Percentiles rank a stretch among this genome's conserved stretches.
These are phyloP conservation scores for Ogataea degrootiae DNA, from an alignment of 805 yeast species.

Conservation along the genomic window DNA sequence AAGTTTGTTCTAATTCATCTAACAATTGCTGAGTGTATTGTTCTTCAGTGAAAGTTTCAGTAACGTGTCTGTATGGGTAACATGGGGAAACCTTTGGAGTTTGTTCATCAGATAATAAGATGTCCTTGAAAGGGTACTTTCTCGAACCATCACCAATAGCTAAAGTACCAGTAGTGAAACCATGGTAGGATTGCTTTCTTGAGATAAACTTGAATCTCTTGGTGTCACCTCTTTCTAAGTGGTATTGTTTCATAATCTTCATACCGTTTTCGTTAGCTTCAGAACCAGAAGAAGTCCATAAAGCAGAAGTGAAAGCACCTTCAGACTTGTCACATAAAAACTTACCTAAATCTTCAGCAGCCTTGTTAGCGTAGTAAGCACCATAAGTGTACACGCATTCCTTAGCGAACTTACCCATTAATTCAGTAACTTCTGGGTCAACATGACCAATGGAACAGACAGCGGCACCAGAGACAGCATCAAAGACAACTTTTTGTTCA, in stretches of 20 bases:
- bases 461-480: conserved; percentile 47
- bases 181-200: conserved; percentile 44
- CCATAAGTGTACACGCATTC: conserved; percentile 33
- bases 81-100: conserved; percentile 28
- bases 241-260: conserved; percentile 56
- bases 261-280: conserved; percentile 78
- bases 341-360: conserved; percentile 38
- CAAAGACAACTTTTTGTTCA: conserved; percentile 31
- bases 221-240: conserved; percentile 36
- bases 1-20: conserved; percentile 37
- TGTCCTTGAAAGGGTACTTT: conserved; percentile 29
- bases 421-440: conserved; percentile 34
- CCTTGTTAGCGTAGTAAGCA: conserved; percentile 30
- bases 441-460: conserved; percentile 41
- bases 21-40: conserved; percentile 35
- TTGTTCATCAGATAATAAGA: conserved; percentile 19
- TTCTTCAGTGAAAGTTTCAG: conserved; percentile 34
- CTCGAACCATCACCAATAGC: conserved; percentile 36
- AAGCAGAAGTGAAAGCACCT: conserved; percentile 34
- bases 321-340: conserved; percentile 38
- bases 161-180: conserved; percentile 42
- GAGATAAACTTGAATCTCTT: conserved; percentile 38
- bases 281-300: conserved; percentile 62
- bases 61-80: conserved; percentile 30
- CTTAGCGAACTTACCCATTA: conserved; percentile 34